Conservation (phyloP, 2,329 filamentous ascomycete species). For the Cordyceps farinosa region DNA sequence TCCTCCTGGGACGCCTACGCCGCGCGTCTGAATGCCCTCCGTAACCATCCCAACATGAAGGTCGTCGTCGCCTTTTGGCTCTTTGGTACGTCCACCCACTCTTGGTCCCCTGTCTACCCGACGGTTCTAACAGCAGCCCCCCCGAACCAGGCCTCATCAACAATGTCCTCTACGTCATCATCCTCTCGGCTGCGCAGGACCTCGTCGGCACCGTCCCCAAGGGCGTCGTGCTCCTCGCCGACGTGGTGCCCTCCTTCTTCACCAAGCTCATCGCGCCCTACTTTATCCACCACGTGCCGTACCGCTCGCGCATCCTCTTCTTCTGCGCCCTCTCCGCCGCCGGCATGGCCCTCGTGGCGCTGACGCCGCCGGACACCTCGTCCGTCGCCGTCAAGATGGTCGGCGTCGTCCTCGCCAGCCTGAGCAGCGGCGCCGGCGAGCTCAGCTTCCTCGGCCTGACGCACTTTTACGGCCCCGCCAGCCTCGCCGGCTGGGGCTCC, state of each 20-base stretch:
- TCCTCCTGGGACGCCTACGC: slow-evolving; percentile 73
- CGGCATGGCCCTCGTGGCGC: slow-evolving; percentile 86
- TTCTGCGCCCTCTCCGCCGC: slow-evolving; percentile 72
- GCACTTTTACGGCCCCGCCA: slow-evolving; percentile 86
- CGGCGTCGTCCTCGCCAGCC: slow-evolving; percentile 78
- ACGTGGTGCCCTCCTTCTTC: slow-evolving; percentile 84
- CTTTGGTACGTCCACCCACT: slow-evolving; percentile 60
- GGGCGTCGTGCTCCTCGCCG: slow-evolving; percentile 85
- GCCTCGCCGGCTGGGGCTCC: slow-evolving; percentile 86
- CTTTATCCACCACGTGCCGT: slow-evolving; percentile 86
- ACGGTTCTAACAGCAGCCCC: background rate
- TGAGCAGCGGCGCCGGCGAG: slow-evolving; percentile 84
- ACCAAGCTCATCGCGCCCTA: slow-evolving; percentile 89
- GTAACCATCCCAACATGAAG: slow-evolving; percentile 64
- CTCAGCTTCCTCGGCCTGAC: slow-evolving; percentile 87
- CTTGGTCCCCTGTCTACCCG: background rate
- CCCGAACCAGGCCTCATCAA: slow-evolving; percentile 60
- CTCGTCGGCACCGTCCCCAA: slow-evolving; percentile 92
- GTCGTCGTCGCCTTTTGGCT: slow-evolving; percentile 87
- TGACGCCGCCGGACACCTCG: slow-evolving; percentile 60
- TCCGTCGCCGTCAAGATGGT: slow-evolving; percentile 72
- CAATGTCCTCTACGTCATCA: slow-evolving; percentile 96
- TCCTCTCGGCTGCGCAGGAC: slow-evolving; percentile 91
- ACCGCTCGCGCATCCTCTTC: slow-evolving; percentile 67
- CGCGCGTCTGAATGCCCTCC: slow-evolving; percentile 59